Percentiles rank a stretch among this genome's conserved stretches.
phyloP scores from a whole-genome alignment of 2,329 filamentous ascomycete genomes.

The Fusarium nelsonii region DNA sequence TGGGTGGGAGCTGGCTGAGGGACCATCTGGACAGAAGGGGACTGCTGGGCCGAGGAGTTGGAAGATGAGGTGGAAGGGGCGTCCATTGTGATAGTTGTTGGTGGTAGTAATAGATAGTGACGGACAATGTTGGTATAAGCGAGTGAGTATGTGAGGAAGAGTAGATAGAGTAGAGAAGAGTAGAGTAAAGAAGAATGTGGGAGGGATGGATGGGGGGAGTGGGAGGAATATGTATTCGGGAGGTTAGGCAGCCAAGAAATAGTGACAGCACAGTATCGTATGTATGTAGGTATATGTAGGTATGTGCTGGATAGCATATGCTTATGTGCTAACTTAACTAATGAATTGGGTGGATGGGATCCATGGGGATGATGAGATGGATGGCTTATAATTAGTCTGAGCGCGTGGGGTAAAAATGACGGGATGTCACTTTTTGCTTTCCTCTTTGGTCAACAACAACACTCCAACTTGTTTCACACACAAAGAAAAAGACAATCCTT shows the following conservation, averaged over 20 bases:
- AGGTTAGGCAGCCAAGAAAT: constrained; percentile 30
- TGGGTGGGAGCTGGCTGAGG: constrained; percentile 47
- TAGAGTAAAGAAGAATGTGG: background rate
- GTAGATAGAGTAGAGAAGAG: background rate
- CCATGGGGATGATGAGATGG: background rate
- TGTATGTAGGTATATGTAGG: background rate
- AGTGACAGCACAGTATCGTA: constrained; percentile 20
- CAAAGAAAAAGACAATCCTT: background rate
- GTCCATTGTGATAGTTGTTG: constrained; percentile 47
- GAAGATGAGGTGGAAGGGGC: constrained; percentile 51
- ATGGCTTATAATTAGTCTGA: constrained; percentile 14
- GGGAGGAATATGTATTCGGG: constrained; percentile 29
- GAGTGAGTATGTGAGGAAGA: background rate
- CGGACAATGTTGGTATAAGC: constrained; percentile 13
- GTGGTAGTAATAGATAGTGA: constrained; percentile 18
- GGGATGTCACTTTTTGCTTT: constrained; percentile 22
- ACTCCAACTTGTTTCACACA: constrained; percentile 26
- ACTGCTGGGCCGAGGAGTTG: constrained; percentile 50
- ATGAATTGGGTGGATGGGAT: no score
- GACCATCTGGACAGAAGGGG: constrained; percentile 48
- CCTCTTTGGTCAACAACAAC: constrained; percentile 12
- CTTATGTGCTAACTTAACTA: background rate
- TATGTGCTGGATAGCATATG: no score
- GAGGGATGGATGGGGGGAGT: constrained; percentile 6
- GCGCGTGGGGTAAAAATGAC: constrained; percentile 35